Evolutionary conservation across 139 green algal genomes (phyloP), one percentile per base, ranked within the genome.

Genomic region (Picochlorum sp.): DNA sequence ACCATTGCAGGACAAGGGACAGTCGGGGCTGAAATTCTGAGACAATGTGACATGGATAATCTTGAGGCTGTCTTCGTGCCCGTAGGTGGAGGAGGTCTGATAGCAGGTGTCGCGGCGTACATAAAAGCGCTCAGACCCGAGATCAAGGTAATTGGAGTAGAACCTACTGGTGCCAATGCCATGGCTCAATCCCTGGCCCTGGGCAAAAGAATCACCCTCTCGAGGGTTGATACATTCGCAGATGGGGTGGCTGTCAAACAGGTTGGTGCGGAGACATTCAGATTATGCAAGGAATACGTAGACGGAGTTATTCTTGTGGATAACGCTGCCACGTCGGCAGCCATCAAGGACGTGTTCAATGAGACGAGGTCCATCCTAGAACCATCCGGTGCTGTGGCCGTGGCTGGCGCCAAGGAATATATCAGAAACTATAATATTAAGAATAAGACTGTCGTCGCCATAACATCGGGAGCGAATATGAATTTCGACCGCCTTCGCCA

Each of bases 401-500:
- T 96, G 18, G 89, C 92, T 45, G 91, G 91, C 2, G 84, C 88
- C 38, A 95, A 95, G 69, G 87, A 86, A 4, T 62, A 54, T 38
- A 47, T 68, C 28, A 49, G 28, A 6, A 26, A 44, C 2, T 60
- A 49, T 37, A 20, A 20, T 14, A 38, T 65, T 30, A 65, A 65
- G 30, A 45, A 49, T 16, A 23, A 16, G 7, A 89, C 82, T 4
- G 81, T 89, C 55, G 84, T 92, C 41, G 83, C 73, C 4, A 62
- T 86, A 0, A 82, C 79, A 13, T 79, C 63, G 8, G 81, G 88
- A 2, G 86, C 88, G 15, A 94, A 94, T 74, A 94, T 96, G 62
- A 99, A 99, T 79, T 99, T 99, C 81, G 90, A 98, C 68, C 81
- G 87, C 28, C 80, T 97, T 70, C 78, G 92, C 3, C 74, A 97